Evolutionary conservation across 2,329 filamentous ascomycete genomes (phyloP).

Genomic region (Cladosporium phlei): DNA sequence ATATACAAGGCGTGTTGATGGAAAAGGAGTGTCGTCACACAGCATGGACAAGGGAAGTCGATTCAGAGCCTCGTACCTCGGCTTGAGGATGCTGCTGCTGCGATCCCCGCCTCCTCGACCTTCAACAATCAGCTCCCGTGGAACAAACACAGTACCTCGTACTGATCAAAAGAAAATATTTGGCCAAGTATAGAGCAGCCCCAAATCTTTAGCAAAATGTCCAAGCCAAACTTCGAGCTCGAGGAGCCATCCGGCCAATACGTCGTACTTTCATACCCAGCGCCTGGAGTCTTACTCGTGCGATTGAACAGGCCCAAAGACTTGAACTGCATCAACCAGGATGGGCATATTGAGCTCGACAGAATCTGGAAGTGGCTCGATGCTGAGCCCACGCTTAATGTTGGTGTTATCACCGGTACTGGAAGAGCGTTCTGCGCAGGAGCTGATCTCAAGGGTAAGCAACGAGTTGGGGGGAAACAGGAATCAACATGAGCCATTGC

Average conservation of each 20-base stretch:
- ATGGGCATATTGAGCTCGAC: slow-evolving; percentile 30
- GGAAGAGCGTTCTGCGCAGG: slow-evolving; percentile 35
- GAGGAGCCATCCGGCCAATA: slow-evolving; percentile 23
- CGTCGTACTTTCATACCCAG: slow-evolving; percentile 30
- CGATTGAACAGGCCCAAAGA: slow-evolving; percentile 32
- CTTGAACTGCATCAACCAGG: slow-evolving; percentile 33
- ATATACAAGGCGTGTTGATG: too few species aligned
- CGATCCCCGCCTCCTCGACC: too few species aligned
- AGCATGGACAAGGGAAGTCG: too few species aligned
- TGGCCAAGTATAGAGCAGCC: too few species aligned
- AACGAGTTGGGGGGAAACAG: background rate
- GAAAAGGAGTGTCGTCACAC: too few species aligned
- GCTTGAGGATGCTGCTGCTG: too few species aligned
- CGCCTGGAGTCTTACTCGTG: slow-evolving; percentile 30
- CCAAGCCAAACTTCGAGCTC: slow-evolving; percentile 21
- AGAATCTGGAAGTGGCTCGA: slow-evolving; percentile 32
- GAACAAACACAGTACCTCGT: too few species aligned
- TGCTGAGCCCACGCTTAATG: slow-evolving; percentile 27
- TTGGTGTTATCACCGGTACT: slow-evolving; percentile 33
- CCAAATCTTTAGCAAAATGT: too few species aligned
- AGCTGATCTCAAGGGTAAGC: slow-evolving; percentile 33
- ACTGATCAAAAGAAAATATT: too few species aligned
- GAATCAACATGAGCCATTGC: background rate
- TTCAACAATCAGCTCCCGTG: too few species aligned
- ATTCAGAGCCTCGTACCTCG: too few species aligned